Percentiles rank a stretch among this genome's conserved stretches.
Conservation (phyloP, 2,329 filamentous ascomycete genomes). For the Diaporthe vaccinii region DNA sequence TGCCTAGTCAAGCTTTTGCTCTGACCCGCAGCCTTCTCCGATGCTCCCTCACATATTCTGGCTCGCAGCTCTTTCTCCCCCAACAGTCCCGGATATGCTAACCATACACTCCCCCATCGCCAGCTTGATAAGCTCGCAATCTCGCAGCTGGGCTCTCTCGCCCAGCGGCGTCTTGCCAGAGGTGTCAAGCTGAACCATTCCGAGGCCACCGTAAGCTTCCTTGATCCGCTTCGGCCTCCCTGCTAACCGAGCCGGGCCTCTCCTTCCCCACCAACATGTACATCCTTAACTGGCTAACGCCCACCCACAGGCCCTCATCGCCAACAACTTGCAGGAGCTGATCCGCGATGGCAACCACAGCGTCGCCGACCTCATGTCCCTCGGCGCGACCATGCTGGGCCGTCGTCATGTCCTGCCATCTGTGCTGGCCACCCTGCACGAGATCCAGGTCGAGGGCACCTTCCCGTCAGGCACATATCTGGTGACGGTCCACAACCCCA, state of each 20-base stretch:
- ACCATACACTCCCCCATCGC: slow-evolving; percentile 7
- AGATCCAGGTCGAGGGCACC: slow-evolving; percentile 95
- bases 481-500: slow-evolving; percentile 92
- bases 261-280: neutral
- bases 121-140: slow-evolving; percentile 97
- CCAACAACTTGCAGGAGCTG: slow-evolving; percentile 92
- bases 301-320: slow-evolving; percentile 75
- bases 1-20: slow-evolving; percentile 32
- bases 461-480: slow-evolving; percentile 93
- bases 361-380: slow-evolving; percentile 92
- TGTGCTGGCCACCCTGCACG: slow-evolving; percentile 81
- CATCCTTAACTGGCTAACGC: slow-evolving; percentile 8
- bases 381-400: slow-evolving; percentile 92
- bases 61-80: neutral
- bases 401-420: slow-evolving; percentile 90
- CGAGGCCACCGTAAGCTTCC: slow-evolving; percentile 78
- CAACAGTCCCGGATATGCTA: slow-evolving; percentile 29
- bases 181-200: slow-evolving; percentile 91
- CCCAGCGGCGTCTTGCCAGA: slow-evolving; percentile 88
- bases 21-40: slow-evolving; percentile 26
- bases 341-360: slow-evolving; percentile 96
- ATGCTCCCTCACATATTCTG: neutral
- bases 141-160: slow-evolving; percentile 87
- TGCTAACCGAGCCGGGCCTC: neutral
- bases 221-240: neutral